phyloP scores from a whole-genome alignment of 108 stramenopile species.

The Cyclotella choctawhatcheeana region DNA sequence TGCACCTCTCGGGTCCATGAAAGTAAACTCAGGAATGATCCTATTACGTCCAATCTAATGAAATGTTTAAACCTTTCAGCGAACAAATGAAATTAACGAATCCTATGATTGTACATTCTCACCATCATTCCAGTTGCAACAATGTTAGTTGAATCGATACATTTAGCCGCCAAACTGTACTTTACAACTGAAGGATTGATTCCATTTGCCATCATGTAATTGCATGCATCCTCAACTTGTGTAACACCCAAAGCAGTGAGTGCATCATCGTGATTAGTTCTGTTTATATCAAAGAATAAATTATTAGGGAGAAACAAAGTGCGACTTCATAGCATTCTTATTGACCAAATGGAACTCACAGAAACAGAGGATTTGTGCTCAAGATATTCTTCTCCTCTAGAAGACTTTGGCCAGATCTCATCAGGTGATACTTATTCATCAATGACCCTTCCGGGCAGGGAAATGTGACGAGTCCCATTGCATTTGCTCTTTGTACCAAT shows the following conservation, averaged over 20 bases:
- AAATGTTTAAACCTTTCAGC: no score
- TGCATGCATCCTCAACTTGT: slow-evolving; percentile 51
- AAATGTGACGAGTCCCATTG: slow-evolving; percentile 52
- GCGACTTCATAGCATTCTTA: neutral
- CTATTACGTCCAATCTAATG: slow-evolving; percentile 46
- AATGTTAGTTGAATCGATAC: slow-evolving; percentile 58
- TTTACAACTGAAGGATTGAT: slow-evolving; percentile 51
- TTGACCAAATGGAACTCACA: slow-evolving; percentile 18
- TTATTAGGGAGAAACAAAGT: no score
- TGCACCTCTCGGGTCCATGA: slow-evolving; percentile 57
- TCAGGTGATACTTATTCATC: slow-evolving; percentile 58
- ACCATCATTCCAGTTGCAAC: slow-evolving; percentile 52
- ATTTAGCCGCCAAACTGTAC: slow-evolving; percentile 51
- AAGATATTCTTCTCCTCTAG: slow-evolving; percentile 52
- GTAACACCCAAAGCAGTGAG: slow-evolving; percentile 36
- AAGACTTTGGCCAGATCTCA: slow-evolving; percentile 53
- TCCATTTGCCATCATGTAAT: slow-evolving; percentile 34
- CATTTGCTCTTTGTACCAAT: slow-evolving; percentile 24
- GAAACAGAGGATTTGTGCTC: slow-evolving; percentile 59
- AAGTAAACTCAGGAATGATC: slow-evolving; percentile 65
- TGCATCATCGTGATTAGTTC: slow-evolving; percentile 59
- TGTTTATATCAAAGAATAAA: no score
- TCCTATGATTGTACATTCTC: no score
- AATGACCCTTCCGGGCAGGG: slow-evolving; percentile 33
- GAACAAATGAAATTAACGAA: no score